Evolutionary conservation across 768 basidiomycete species (phyloP).

Genomic region (Leucosporidium scottii): DNA sequence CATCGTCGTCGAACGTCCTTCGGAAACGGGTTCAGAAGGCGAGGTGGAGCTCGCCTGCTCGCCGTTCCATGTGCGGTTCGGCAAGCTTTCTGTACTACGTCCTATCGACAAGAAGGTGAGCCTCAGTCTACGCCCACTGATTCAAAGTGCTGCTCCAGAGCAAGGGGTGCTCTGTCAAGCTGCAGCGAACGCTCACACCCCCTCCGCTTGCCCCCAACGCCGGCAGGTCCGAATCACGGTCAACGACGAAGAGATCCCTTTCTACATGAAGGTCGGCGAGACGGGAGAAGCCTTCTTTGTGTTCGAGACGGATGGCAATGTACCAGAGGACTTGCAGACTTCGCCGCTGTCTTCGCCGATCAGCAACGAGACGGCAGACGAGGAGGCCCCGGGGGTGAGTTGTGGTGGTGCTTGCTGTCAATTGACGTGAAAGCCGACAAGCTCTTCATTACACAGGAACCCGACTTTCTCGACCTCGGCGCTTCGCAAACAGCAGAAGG

Average conservation of each 20-base stretch:
- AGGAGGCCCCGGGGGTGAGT: not conserved
- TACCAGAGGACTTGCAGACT: constrained; percentile 87
- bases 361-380: constrained; percentile 19
- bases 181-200: not conserved
- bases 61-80: constrained; percentile 95
- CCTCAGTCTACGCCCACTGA: not conserved
- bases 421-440: not conserved
- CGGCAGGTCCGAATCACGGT: constrained; percentile 76
- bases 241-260: constrained; percentile 79
- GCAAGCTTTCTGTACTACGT: constrained; percentile 89
- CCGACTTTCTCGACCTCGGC: constrained; percentile 80
- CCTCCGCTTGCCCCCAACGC: not conserved
- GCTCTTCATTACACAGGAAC: constrained; percentile 39
- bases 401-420: not conserved
- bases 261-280: constrained; percentile 96
- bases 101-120: constrained; percentile 87
- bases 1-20: constrained; percentile 77
- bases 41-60: constrained; percentile 70
- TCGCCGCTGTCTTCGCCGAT: constrained; percentile 63
- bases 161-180: not conserved
- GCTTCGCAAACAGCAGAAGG: constrained; percentile 41
- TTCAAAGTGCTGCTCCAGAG: no score
- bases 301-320: constrained; percentile 90
- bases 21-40: constrained; percentile 41
- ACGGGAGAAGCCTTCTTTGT: constrained; percentile 99